Evolutionary conservation across 345 rosid genomes (phyloP).

Genomic region (Brassica carinata): DNA sequence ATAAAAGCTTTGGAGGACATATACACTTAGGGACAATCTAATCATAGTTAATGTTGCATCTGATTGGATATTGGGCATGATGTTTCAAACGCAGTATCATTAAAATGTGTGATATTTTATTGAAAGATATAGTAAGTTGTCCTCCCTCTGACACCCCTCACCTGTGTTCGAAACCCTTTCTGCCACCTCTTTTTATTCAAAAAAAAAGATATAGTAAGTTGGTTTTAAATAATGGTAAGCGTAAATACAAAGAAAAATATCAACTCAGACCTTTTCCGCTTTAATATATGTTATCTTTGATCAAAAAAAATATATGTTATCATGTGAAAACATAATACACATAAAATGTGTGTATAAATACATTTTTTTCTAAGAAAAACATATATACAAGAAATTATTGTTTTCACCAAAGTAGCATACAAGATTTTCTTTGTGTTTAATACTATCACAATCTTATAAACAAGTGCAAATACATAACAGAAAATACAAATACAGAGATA

Average conservation of each 20-base stretch:
- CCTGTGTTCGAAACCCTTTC: no score
- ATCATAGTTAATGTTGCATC: constrained; percentile 30
- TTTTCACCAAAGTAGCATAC: not conserved
- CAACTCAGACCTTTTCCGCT: not conserved
- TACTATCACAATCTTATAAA: not conserved
- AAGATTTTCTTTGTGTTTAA: not conserved
- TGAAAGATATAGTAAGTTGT: not conserved
- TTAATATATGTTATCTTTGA: not conserved
- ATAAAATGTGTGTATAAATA: not conserved
- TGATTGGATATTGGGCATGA: constrained; percentile 21
- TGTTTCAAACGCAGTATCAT: constrained; percentile 12
- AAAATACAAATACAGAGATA: not conserved
- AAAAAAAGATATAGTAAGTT: not conserved
- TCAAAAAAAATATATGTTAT: not conserved
- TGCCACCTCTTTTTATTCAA: no score
- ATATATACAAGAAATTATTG: not conserved
- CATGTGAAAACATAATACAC: not conserved
- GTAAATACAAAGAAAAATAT: not conserved
- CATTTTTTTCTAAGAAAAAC: not conserved
- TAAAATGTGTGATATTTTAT: not conserved
- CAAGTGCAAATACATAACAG: not conserved
- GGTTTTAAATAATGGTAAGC: not conserved
- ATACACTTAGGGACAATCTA: constrained; percentile 27
- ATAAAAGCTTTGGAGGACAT: constrained; percentile 19
- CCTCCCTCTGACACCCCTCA: no score